These are phyloP conservation scores for Perilla frutescens DNA, from an alignment of 257 asterid species.

Conservation along the genomic window DNA sequence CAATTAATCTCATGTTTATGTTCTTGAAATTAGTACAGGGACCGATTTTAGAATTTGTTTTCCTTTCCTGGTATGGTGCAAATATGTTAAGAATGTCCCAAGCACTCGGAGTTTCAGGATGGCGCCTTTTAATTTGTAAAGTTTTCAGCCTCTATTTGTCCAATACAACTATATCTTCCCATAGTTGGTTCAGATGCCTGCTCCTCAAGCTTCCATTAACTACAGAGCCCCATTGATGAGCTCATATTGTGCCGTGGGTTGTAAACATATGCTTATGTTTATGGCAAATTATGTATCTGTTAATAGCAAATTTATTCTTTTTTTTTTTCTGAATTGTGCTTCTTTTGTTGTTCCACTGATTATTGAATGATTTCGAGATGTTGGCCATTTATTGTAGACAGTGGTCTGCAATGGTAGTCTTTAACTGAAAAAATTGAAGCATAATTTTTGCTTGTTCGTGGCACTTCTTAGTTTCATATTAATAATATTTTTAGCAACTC, in stretches of 20 bases:
- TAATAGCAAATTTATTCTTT: too few species aligned
- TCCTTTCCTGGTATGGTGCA: constrained; percentile 42
- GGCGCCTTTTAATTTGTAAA: constrained; percentile 60
- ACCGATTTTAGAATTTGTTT: constrained; percentile 9
- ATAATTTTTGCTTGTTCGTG: too few species aligned
- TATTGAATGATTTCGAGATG: too few species aligned
- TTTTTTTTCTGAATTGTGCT: too few species aligned
- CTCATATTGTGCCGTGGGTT: constrained; percentile 68
- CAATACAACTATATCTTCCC: constrained; percentile 68
- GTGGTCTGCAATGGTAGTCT: too few species aligned
- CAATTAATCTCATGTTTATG: background rate
- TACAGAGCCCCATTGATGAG: constrained; percentile 63
- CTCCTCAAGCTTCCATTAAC: constrained; percentile 59
- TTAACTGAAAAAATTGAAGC: too few species aligned
- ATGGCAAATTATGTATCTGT: too few species aligned
- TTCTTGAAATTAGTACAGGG: background rate
- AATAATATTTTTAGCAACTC: too few species aligned
- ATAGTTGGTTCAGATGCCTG: constrained; percentile 65
- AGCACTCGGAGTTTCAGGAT: constrained; percentile 50
- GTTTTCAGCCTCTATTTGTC: constrained; percentile 63
- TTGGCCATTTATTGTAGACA: too few species aligned
- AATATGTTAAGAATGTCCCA: constrained; percentile 67
- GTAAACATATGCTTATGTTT: too few species aligned
- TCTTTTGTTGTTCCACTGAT: too few species aligned
- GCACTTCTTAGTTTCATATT: too few species aligned